Evolutionary conservation across 768 basidiomycete genomes (phyloP).

Genomic region (Galerina sulciceps): DNA sequence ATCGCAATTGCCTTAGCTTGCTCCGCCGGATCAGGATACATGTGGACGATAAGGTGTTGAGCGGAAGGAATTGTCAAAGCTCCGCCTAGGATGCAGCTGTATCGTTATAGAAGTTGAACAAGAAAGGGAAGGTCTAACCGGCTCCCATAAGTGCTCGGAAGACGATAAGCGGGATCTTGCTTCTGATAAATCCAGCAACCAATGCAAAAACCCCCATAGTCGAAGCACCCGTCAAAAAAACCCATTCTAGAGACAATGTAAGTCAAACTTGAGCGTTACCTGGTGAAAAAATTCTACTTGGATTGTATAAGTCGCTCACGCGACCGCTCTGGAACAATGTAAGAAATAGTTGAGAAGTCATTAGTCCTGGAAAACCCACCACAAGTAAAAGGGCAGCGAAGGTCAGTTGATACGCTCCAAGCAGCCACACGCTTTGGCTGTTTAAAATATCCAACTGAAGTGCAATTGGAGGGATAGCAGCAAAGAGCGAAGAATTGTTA

Average conservation of each 20-base stretch:
- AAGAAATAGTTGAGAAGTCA: neutral
- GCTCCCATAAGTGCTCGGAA: constrained; percentile 56
- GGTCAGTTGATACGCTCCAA: constrained; percentile 43
- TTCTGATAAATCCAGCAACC: constrained; percentile 47
- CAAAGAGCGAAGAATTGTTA: constrained; percentile 42
- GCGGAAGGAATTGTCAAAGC: constrained; percentile 57
- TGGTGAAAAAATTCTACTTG: constrained; percentile 32
- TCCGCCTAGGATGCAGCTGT: constrained; percentile 34
- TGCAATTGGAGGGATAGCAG: constrained; percentile 40
- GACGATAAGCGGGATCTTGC: constrained; percentile 52
- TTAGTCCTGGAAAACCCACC: constrained; percentile 30
- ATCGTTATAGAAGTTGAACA: neutral
- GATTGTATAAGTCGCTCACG: constrained; percentile 42
- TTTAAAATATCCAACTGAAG: constrained; percentile 20
- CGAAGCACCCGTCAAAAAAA: constrained; percentile 45
- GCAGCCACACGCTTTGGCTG: constrained; percentile 39
- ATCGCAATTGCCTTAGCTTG: constrained; percentile 53
- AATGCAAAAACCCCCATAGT: constrained; percentile 48
- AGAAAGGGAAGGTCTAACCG: constrained; percentile 23
- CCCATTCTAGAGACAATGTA: constrained; percentile 30
- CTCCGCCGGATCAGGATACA: constrained; percentile 49
- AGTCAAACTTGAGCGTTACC: neutral
- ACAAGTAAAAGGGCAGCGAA: constrained; percentile 47
- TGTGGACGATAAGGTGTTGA: constrained; percentile 50
- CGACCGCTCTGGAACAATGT: constrained; percentile 35